Evolutionary conservation across 345 rosid species (phyloP).

Genomic region (Melaleuca alternifolia): DNA sequence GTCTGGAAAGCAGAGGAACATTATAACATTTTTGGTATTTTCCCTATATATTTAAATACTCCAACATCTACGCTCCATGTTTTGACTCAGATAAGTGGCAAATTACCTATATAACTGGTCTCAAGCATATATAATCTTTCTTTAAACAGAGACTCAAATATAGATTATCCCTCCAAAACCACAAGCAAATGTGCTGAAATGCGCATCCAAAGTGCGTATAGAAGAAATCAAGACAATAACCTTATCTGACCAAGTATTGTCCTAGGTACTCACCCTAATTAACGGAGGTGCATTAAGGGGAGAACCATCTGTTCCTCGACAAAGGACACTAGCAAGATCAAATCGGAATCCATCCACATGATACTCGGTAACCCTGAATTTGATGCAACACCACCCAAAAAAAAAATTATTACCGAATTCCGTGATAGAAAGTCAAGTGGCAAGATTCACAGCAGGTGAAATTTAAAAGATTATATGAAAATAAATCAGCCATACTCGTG

Average conservation of each 20-base stretch:
- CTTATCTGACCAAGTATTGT: not conserved
- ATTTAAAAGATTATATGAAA: not conserved
- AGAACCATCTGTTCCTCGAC: constrained; percentile 90
- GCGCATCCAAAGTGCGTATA: not conserved
- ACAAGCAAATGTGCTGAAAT: not conserved
- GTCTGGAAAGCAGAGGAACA: not conserved
- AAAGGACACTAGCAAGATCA: constrained; percentile 91
- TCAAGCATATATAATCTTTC: not conserved
- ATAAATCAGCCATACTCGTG: not conserved
- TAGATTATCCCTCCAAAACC: not conserved
- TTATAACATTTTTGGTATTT: not conserved
- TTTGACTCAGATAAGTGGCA: not conserved
- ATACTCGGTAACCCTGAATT: constrained; percentile 67
- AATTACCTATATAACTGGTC: not conserved
- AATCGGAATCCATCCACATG: constrained; percentile 95
- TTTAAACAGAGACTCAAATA: not conserved
- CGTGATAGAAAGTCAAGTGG: not conserved
- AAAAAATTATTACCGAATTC: not conserved
- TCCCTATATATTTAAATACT: not conserved
- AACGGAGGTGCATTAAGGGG: constrained; percentile 77
- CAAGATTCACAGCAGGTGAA: not conserved
- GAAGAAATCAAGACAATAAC: not conserved
- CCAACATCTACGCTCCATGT: not conserved
- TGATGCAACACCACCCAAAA: not conserved
- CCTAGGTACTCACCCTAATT: constrained; percentile 41